Conservation (phyloP, 2,329 filamentous ascomycete genomes). For the Sporothrix curviconia region DNA sequence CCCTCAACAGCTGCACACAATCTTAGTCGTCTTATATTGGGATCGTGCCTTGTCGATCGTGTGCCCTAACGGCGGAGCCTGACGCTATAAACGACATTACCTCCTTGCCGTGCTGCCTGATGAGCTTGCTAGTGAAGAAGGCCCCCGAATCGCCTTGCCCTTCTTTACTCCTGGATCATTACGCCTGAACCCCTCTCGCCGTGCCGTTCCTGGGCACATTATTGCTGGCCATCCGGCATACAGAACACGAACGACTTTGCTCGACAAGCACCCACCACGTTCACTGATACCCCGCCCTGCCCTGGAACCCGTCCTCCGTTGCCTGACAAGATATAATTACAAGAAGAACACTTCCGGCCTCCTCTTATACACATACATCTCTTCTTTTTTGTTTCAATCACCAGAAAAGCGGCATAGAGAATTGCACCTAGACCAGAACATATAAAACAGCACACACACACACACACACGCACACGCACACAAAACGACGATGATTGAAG, state of each 20-base stretch:
- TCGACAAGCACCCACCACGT: neutral
- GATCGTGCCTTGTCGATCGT: neutral
- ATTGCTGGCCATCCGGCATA: neutral
- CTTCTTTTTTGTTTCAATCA: neutral
- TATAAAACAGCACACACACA: no score
- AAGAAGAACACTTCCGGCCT: neutral
- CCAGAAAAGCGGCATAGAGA: no score
- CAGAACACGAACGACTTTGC: neutral
- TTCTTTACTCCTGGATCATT: neutral
- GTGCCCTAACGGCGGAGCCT: neutral
- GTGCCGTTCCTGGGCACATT: constrained; percentile 3
- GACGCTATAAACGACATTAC: constrained; percentile 5
- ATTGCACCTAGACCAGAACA: no score
- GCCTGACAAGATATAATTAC: neutral
- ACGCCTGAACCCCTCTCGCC: no score
- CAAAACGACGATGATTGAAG: constrained; percentile 28
- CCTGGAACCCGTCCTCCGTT: neutral
- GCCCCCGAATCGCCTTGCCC: constrained; percentile 15
- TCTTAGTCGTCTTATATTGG: no score
- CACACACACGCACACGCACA: no score
- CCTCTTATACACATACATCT: neutral
- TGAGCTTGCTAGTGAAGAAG: constrained; percentile 38
- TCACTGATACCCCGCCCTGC: constrained; percentile 1
- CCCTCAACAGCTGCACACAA: neutral
- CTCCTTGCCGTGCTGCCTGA: constrained; percentile 20